Conservation (phyloP, 352 stramenopile genomes). For the Globisporangium uncinulatum region DNA sequence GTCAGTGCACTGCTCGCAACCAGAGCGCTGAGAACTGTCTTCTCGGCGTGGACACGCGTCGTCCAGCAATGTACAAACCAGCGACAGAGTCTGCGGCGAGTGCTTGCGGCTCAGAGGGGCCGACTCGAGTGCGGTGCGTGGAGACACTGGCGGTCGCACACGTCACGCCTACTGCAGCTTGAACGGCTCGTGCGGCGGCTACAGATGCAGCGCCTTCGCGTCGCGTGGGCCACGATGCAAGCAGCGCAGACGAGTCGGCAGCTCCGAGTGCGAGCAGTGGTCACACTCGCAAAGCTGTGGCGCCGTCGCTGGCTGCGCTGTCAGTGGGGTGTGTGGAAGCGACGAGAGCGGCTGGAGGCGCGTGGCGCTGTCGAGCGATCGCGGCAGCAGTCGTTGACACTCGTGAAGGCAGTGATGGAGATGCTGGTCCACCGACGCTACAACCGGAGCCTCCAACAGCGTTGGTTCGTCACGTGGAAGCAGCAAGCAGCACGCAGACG, state of each 20-base stretch:
- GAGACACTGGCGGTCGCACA: slow-evolving; percentile 4
- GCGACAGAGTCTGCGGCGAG: neutral
- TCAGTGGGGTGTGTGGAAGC: slow-evolving; percentile 13
- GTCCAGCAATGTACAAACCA: neutral
- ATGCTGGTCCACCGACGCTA: neutral
- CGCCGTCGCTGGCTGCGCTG: neutral
- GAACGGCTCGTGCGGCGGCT: neutral
- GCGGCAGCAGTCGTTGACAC: slow-evolving; percentile 3
- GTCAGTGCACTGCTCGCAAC: neutral
- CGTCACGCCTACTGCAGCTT: neutral
- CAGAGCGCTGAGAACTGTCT: neutral
- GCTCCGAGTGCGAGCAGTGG: neutral
- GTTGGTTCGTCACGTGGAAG: slow-evolving; percentile 1
- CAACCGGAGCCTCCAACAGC: neutral
- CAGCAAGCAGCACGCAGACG: slow-evolving; percentile 1
- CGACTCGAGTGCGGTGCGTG: neutral
- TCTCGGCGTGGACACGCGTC: slow-evolving; percentile 3
- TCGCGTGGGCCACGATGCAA: slow-evolving; percentile 1
- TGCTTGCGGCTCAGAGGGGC: neutral
- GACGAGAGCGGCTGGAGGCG: neutral
- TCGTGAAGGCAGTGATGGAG: neutral
- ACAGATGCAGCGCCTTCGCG: neutral
- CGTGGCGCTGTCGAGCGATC: neutral
- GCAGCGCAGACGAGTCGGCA: neutral
- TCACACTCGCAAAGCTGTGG: neutral